Evolutionary conservation across 257 asterid species (phyloP).

Genomic region (Solanum bulbocastanum): DNA sequence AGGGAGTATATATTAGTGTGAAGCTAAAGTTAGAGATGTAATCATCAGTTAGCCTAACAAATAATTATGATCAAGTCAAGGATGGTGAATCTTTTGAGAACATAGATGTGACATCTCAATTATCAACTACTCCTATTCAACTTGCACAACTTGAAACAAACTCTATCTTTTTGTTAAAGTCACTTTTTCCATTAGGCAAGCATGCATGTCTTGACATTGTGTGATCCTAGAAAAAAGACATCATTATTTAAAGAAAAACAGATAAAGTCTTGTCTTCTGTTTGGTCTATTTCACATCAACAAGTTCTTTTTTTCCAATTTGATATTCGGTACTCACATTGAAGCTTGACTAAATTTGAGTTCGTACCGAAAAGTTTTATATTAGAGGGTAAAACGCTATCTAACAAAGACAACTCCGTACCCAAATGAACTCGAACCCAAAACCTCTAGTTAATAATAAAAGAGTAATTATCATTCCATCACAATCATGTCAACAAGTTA

Average conservation of each 20-base stretch:
- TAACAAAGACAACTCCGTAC: too few species aligned
- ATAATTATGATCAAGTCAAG: background rate
- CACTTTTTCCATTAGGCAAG: background rate
- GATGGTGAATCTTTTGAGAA: background rate
- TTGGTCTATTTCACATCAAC: background rate
- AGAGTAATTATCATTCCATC: too few species aligned
- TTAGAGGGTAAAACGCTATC: too few species aligned
- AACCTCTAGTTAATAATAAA: too few species aligned
- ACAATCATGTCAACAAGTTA: background rate
- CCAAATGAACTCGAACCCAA: too few species aligned
- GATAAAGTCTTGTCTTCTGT: background rate
- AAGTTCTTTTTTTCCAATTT: too few species aligned
- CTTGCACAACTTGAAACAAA: background rate
- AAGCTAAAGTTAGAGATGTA: background rate
- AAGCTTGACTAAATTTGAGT: background rate
- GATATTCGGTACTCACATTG: accelerated
- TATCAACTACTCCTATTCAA: background rate
- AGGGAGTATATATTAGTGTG: background rate
- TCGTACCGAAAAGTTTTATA: too few species aligned
- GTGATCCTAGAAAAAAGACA: background rate
- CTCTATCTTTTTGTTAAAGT: background rate
- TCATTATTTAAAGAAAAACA: background rate
- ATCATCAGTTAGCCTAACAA: background rate
- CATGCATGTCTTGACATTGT: background rate
- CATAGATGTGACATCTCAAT: background rate